Percentiles rank a stretch among this genome's conserved stretches.
Evolutionary conservation across 441 rosid genomes (phyloP).

Genomic region (Raphanus hybrid): DNA sequence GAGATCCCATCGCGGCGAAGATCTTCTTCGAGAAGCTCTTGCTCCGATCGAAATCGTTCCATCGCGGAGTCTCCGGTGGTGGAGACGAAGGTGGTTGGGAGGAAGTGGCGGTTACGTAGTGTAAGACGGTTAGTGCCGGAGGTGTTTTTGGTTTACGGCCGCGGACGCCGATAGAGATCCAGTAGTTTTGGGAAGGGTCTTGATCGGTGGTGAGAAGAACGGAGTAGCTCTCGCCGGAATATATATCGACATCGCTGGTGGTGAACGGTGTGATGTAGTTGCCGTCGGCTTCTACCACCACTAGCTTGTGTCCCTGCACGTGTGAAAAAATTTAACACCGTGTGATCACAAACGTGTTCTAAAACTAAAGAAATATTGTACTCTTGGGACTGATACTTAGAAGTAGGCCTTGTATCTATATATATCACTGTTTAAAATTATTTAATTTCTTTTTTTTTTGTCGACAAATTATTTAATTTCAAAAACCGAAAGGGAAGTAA

Average conservation of each 20-base stretch:
- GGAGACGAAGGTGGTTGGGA: conserved; percentile 46
- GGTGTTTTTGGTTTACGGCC: conserved; percentile 63
- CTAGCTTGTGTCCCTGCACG: conserved; percentile 68
- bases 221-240: conserved; percentile 87
- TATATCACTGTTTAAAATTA: no score
- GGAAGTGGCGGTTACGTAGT: conserved; percentile 53
- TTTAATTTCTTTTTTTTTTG: no score
- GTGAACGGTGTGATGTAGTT: conserved; percentile 69
- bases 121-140: conserved; percentile 60
- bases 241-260: conserved; percentile 59
- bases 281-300: conserved; percentile 87
- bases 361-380: no score
- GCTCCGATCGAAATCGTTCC: conserved; percentile 66
- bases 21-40: conserved; percentile 49
- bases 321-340: not conserved
- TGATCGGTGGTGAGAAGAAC: conserved; percentile 62
- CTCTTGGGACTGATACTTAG: no score
- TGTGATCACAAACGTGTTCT: not conserved
- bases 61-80: conserved; percentile 64
- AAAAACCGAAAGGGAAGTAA: not conserved
- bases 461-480: no score
- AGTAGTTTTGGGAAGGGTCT: conserved; percentile 57
- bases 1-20: conserved; percentile 46
- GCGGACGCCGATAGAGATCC: conserved; percentile 64
- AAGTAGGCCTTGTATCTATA: no score